Evolutionary conservation across 768 basidiomycete species (phyloP), one percentile per base, ranked within the genome.

Genomic region (Rhizopogon roseolus): DNA sequence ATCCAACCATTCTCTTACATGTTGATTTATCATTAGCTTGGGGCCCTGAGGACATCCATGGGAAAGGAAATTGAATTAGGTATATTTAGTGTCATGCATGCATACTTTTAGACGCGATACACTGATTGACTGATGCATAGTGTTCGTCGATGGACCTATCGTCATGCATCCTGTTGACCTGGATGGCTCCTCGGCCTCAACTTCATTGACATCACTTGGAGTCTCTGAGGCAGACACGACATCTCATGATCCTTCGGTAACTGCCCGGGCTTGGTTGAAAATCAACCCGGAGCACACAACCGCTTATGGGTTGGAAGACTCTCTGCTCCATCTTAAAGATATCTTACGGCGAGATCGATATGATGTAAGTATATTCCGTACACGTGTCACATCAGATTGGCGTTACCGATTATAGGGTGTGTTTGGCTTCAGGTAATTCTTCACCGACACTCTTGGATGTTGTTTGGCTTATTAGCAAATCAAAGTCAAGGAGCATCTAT

Each of bases 401-500:
- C 5, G 41, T 32, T 13, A 13, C 8, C 10, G 22, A 40, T 27
- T 40, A 17, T 60, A 91, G 88, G 90, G 88, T 27, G 80, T 91
- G 7, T 78, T 92, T 62, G 90, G 90, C 6, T 91, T 91, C 64
- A 90, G 88, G 86, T 84, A 28, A 28, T 68, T 54, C 54, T 11
- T 46, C 16, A 14, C 28, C 25, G 11, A 9, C 5, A 13, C 14
- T 48, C 34, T 39, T 39, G 6, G 41, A 42, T 11, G 4, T 38
- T 27, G 8, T 57, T 37, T 22, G 41, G 14, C 29, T 50, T 34
- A 62, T 53, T 28, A 37, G 55, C 29, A 37, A 28, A 53, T 48
- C 57, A 45, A 42, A 88, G 88, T 56, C 91, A 93, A 70, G 90
- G 90, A 14, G 90, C 87, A 14, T 82, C 81, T 4, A 76, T 91